phyloP scores from a whole-genome alignment of 2,329 filamentous ascomycete species.

The Trichoderma aggressivum region DNA sequence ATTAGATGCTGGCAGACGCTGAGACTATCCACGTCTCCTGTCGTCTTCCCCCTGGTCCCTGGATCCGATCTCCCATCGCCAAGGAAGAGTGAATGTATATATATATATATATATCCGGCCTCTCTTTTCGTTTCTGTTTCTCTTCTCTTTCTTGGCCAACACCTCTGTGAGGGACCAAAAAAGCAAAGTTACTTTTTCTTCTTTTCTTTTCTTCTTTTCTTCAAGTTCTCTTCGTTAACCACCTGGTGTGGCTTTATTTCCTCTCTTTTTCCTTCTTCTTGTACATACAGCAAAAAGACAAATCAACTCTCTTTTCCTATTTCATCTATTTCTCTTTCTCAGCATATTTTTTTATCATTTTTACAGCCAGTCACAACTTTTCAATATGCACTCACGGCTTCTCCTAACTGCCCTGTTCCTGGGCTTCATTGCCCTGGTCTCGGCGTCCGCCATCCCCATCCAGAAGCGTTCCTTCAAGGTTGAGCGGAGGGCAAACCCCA shows the following conservation, averaged over 20 bases:
- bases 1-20: not conserved
- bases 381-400: slow-evolving; percentile 21
- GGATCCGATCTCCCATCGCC: not conserved
- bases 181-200: slow-evolving; percentile 6
- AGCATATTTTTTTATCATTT: not conserved
- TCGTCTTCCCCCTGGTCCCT: not conserved
- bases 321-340: not conserved
- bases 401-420: slow-evolving; percentile 36
- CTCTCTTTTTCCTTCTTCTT: not conserved
- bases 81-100: not conserved
- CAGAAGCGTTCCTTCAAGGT: slow-evolving; percentile 61
- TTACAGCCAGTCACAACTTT: not conserved
- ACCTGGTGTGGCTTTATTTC: slow-evolving; percentile 18
- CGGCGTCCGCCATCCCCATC: slow-evolving; percentile 41
- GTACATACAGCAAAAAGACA: not conserved
- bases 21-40: slow-evolving; percentile 13
- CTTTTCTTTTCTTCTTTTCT: not conserved
- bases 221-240: slow-evolving; percentile 6
- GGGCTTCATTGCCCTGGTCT: slow-evolving; percentile 45
- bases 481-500: slow-evolving; percentile 53
- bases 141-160: not conserved
- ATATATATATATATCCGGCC: slow-evolving; percentile 1
- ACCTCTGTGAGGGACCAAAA: slow-evolving; percentile 17
- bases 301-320: not conserved
- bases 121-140: slow-evolving; percentile 10